phyloP scores from a whole-genome alignment of 1,284 basidiomycete species.

The Cryptococcus wingfieldii region DNA sequence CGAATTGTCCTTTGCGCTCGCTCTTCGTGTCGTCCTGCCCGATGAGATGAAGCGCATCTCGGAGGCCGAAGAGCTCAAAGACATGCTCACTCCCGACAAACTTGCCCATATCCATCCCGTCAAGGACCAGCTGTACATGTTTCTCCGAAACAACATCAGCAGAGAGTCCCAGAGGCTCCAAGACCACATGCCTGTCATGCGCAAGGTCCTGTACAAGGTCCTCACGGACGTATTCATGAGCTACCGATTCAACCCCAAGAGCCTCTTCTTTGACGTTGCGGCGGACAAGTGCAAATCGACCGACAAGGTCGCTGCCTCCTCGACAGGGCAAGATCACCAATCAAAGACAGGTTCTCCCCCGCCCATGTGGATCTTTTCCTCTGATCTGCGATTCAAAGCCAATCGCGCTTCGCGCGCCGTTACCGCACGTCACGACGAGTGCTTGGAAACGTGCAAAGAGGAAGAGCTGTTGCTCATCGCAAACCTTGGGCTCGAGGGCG shows the following conservation, averaged over 20 bases:
- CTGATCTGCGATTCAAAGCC: background rate
- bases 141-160: constrained; percentile 5
- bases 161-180: constrained; percentile 7
- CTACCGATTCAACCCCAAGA: constrained; percentile 12
- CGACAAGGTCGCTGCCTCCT: background rate
- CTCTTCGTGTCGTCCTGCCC: constrained; percentile 1
- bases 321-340: too few species aligned
- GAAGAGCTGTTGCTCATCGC: constrained; percentile 11
- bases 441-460: constrained; percentile 1
- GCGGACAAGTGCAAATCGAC: background rate
- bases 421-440: constrained; percentile 6
- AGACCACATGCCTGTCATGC: constrained; percentile 1
- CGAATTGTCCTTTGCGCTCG: constrained; percentile 4
- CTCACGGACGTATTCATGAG: constrained; percentile 11
- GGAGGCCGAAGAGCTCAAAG: background rate
- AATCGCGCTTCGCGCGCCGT: constrained; percentile 2
- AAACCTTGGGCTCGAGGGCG: constrained; percentile 11
- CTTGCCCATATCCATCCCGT: constrained; percentile 5
- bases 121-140: background rate
- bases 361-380: background rate
- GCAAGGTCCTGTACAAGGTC: constrained; percentile 1
- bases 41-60: background rate
- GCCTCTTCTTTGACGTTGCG: constrained; percentile 9
- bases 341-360: background rate
- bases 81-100: constrained; percentile 1